Percentiles rank a stretch among this genome's conserved stretches.
Evolutionary conservation across 108 stramenopile species (phyloP).

Genomic region (Cyclostephanos invisitatus): DNA sequence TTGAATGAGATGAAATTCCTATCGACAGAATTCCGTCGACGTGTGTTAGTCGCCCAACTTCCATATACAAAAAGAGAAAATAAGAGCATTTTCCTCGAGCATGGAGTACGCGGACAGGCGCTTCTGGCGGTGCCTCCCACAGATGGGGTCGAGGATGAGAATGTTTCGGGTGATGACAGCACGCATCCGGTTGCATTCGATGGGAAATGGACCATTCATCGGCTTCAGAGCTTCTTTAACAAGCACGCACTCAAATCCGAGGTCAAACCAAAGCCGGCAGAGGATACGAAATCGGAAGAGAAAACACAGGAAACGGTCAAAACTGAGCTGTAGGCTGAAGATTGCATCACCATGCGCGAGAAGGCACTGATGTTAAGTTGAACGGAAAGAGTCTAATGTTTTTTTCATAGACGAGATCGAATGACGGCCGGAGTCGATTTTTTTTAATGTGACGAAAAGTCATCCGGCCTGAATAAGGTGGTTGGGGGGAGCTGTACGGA

Average conservation of each 20-base stretch:
- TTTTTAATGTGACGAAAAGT: background rate
- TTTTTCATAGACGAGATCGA: constrained; percentile 5
- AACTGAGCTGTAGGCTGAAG: constrained; percentile 35
- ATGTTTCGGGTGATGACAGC: constrained; percentile 24
- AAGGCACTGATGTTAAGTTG: background rate
- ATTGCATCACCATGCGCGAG: background rate
- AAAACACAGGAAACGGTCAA: constrained; percentile 27
- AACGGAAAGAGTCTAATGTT: background rate
- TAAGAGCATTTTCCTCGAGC: constrained; percentile 43
- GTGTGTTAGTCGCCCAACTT: constrained; percentile 55
- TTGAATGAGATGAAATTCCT: constrained; percentile 60
- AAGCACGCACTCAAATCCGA: constrained; percentile 50
- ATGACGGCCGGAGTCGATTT: constrained; percentile 24
- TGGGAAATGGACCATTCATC: constrained; percentile 50
- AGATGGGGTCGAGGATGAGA: constrained; percentile 3
- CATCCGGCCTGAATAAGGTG: constrained; percentile 22
- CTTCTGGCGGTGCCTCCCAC: constrained; percentile 41
- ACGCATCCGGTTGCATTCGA: constrained; percentile 26
- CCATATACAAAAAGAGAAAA: constrained; percentile 59
- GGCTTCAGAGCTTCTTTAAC: constrained; percentile 57
- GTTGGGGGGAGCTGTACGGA: background rate
- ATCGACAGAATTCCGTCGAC: constrained; percentile 64
- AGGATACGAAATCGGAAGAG: constrained; percentile 16
- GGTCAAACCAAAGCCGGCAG: constrained; percentile 25
- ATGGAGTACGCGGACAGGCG: constrained; percentile 52